Conservation (phyloP, 1,284 basidiomycete genomes). For the Taiwanofungus camphoratus region DNA sequence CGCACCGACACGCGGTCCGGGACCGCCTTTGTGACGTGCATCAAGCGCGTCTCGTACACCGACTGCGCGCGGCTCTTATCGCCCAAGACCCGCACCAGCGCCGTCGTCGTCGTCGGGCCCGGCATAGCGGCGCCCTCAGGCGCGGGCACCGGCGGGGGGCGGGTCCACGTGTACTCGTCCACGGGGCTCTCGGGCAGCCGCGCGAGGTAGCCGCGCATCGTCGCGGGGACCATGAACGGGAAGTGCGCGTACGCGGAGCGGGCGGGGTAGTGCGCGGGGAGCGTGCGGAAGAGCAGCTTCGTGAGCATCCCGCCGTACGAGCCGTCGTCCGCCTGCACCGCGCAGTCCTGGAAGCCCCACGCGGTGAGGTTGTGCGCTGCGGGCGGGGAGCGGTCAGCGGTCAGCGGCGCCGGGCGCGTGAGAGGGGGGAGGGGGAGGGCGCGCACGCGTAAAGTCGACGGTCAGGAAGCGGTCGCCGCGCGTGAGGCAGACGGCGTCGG, state of each 20-base stretch:
- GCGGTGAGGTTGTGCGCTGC: slow-evolving; percentile 66
- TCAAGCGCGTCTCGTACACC: not conserved
- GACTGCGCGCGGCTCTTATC: not conserved
- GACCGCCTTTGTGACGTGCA: not conserved
- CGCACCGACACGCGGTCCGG: slow-evolving; percentile 5
- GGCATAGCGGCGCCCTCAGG: not conserved
- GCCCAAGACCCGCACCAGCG: not conserved
- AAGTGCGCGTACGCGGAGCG: slow-evolving; percentile 58
- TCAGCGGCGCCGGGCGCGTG: no score
- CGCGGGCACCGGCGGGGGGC: slow-evolving; percentile 26
- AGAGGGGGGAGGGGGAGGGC: not conserved
- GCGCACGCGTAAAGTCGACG: slow-evolving; percentile 58
- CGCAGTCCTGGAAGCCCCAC: slow-evolving; percentile 74
- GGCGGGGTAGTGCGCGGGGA: slow-evolving; percentile 63
- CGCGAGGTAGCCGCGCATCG: slow-evolving; percentile 34
- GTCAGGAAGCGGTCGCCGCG: slow-evolving; percentile 77
- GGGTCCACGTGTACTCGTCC: slow-evolving; percentile 43
- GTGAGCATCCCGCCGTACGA: slow-evolving; percentile 69
- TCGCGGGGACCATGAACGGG: slow-evolving; percentile 53
- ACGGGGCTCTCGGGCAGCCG: slow-evolving; percentile 24
- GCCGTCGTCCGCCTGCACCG: slow-evolving; percentile 57
- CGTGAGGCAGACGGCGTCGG: slow-evolving; percentile 75
- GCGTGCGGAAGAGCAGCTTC: slow-evolving; percentile 64
- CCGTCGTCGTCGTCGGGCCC: not conserved
- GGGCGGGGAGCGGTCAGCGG: not conserved